phyloP scores from a whole-genome alignment of 495 filamentous ascomycete genomes.

The Glonium stellatum region DNA sequence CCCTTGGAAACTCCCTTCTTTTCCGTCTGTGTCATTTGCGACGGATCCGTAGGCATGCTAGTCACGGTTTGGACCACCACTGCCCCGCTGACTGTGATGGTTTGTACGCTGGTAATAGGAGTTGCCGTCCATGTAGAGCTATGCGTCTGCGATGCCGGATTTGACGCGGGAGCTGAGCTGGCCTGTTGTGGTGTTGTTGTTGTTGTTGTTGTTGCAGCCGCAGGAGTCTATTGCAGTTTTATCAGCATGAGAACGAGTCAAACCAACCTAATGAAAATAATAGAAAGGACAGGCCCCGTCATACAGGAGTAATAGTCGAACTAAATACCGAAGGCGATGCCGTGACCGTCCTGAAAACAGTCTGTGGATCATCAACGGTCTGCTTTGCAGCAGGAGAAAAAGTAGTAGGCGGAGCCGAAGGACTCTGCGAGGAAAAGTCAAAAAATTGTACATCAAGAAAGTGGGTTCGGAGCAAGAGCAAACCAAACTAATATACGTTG shows the following conservation, averaged over 20 bases:
- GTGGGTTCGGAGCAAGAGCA: not conserved
- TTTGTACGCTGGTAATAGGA: slow-evolving; percentile 13
- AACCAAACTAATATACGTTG: slow-evolving; percentile 5
- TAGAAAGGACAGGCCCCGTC: not conserved
- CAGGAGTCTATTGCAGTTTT: not conserved
- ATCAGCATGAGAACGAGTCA: slow-evolving; percentile 1
- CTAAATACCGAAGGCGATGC: slow-evolving; percentile 11
- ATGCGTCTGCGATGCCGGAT: not conserved
- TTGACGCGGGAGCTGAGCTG: not conserved
- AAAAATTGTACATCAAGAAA: slow-evolving; percentile 3
- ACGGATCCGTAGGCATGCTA: slow-evolving; percentile 3
- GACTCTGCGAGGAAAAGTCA: slow-evolving; percentile 20
- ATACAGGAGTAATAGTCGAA: slow-evolving; percentile 16
- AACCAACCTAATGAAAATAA: not conserved
- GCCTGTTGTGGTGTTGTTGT: not conserved
- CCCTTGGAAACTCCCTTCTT: slow-evolving; percentile 13
- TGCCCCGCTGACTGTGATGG: slow-evolving; percentile 20
- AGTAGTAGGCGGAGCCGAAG: slow-evolving; percentile 23
- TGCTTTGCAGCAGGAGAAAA: slow-evolving; percentile 1
- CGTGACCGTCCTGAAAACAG: slow-evolving; percentile 24
- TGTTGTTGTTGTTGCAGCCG: not conserved
- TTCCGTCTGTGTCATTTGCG: not conserved
- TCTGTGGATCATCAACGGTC: slow-evolving; percentile 13
- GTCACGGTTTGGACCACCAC: slow-evolving; percentile 19
- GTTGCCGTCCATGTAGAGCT: slow-evolving; percentile 6